A percentile compares a stretch with the other conserved stretches of the same genome.
These are phyloP conservation scores for Termitomyces sp. DNA, from an alignment of 768 basidiomycete species.

Conservation along the genomic window DNA sequence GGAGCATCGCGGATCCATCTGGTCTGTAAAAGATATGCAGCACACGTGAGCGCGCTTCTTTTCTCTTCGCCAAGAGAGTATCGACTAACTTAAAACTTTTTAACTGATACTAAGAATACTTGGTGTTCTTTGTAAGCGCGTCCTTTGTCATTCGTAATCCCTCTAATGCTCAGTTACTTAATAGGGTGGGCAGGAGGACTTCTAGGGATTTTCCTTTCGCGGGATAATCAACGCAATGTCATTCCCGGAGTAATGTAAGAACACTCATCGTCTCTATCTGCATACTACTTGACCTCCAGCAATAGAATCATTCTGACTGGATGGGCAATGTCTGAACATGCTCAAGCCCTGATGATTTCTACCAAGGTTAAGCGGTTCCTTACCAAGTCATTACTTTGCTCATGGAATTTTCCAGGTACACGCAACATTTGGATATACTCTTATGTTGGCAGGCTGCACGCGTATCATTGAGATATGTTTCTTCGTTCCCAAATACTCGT, in stretches of 20 bases:
- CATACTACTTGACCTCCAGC: background rate
- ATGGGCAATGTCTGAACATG: constrained; percentile 91
- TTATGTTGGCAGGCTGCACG: constrained; percentile 79
- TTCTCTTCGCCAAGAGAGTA: background rate
- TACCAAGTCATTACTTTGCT: background rate
- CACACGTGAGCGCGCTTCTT: constrained; percentile 64
- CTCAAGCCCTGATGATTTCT: constrained; percentile 80
- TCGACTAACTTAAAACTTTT: background rate
- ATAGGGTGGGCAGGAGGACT: constrained; percentile 90
- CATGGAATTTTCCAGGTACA: constrained; percentile 56
- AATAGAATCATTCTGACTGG: constrained; percentile 83
- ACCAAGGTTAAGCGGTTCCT: constrained; percentile 52
- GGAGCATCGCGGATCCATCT: constrained; percentile 75
- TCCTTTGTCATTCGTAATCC: background rate
- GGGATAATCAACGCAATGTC: constrained; percentile 81
- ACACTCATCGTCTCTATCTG: background rate
- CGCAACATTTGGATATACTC: constrained; percentile 76
- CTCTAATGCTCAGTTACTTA: constrained; percentile 6
- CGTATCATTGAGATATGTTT: constrained; percentile 87
- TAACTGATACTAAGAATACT: constrained; percentile 46
- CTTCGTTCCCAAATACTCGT: constrained; percentile 39
- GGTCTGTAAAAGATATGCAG: constrained; percentile 94
- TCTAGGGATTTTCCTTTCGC: constrained; percentile 80
- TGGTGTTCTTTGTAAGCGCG: constrained; percentile 62
- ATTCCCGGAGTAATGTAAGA: constrained; percentile 78